A percentile compares a stretch with the other conserved stretches of the same genome.
Conservation (phyloP, 106 monocot genomes). For the Iris macrosiphon region DNA sequence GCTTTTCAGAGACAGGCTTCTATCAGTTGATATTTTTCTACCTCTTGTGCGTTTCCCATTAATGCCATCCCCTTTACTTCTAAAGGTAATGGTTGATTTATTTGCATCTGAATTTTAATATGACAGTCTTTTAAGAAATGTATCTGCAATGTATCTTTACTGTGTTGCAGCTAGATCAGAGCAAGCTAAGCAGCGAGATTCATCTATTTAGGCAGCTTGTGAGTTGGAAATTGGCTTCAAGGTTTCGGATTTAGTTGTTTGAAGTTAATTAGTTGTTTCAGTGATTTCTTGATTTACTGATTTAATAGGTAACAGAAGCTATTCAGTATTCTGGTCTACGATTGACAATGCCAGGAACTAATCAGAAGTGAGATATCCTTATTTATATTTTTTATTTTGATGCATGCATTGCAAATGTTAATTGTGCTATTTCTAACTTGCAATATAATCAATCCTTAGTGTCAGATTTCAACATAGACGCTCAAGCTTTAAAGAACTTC, state of each 20-base stretch:
- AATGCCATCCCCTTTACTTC: conserved; percentile 49
- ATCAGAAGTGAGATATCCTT: conserved; percentile 50
- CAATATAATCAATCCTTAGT: conserved; percentile 20
- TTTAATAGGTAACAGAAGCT: conserved; percentile 59
- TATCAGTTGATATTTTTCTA: conserved; percentile 41
- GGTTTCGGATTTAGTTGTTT: background rate
- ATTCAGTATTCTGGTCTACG: conserved; percentile 27
- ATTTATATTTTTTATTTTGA: background rate
- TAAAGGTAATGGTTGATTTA: conserved; percentile 41
- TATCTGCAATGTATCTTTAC: background rate
- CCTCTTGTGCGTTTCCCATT: conserved; percentile 86
- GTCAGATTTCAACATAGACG: conserved; percentile 78
- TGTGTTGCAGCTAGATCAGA: conserved; percentile 61
- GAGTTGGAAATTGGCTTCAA: conserved; percentile 15
- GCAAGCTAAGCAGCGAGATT: conserved; percentile 38
- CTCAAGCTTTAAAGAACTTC: conserved; percentile 94
- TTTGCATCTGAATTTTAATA: background rate
- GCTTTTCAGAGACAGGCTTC: conserved; percentile 52
- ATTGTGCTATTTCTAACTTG: background rate
- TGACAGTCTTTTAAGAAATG: background rate
- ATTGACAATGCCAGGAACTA: conserved; percentile 16
- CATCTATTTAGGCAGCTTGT: conserved; percentile 60
- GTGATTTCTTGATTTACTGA: background rate
- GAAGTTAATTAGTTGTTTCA: background rate
- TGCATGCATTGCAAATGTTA: background rate